Evolutionary conservation across 1,284 basidiomycete species (phyloP).

Genomic region (Microbotryum violaceum): DNA sequence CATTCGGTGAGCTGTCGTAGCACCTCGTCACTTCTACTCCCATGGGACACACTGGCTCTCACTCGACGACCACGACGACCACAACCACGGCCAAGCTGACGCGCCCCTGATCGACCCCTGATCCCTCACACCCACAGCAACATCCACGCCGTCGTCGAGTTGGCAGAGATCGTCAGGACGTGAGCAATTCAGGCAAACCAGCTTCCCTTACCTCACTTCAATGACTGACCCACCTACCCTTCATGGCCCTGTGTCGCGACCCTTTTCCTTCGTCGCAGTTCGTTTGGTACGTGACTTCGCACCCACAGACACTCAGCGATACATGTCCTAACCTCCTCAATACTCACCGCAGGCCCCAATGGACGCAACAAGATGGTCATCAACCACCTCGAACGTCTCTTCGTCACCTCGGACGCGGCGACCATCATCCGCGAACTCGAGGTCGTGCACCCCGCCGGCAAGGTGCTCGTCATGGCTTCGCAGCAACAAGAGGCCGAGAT

Average conservation of each 20-base stretch:
- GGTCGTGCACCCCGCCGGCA: constrained; percentile 96
- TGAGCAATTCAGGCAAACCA: constrained; percentile 1
- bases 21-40: neutral
- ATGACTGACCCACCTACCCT: neutral
- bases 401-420: constrained; percentile 97
- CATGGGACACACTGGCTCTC: neutral
- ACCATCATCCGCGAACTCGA: constrained; percentile 98
- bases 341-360: constrained; percentile 39
- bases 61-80: neutral
- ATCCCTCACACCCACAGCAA: constrained; percentile 51
- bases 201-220: neutral
- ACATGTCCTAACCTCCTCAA: neutral
- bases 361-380: constrained; percentile 93
- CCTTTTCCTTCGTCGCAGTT: neutral
- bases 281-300: constrained; percentile 12
- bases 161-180: constrained; percentile 91
- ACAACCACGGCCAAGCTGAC: too few species aligned
- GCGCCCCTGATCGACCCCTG: neutral
- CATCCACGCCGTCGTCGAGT: constrained; percentile 87
- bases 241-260: neutral
- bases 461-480: constrained; percentile 92
- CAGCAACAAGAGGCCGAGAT: constrained; percentile 97
- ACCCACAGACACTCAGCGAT: neutral
- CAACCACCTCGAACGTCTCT: constrained; percentile 89
- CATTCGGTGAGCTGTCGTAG: constrained; percentile 28